phyloP scores from a whole-genome alignment of 129 eudicot species.

The Ambrosia trifida region DNA sequence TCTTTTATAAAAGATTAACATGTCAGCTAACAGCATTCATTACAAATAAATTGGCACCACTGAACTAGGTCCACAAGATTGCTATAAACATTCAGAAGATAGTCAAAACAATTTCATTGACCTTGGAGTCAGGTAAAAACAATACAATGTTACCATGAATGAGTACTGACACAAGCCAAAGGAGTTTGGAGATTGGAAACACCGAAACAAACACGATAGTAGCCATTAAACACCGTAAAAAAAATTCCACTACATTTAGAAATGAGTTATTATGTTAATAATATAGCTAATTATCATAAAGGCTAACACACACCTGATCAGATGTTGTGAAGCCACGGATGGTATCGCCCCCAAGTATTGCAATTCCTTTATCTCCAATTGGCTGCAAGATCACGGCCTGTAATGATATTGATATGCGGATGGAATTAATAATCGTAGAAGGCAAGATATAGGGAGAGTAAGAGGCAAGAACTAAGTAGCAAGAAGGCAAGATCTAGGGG shows the following conservation, averaged over 20 bases:
- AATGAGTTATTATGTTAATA: background rate
- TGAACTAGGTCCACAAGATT: conserved; percentile 14
- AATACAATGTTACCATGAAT: background rate
- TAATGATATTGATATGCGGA: conserved; percentile 18
- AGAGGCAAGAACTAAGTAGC: too few relatives aligned
- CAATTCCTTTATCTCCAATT: conserved; percentile 84
- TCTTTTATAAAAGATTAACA: background rate
- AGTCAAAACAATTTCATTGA: background rate
- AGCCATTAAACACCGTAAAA: conserved; percentile 4
- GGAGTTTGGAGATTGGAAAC: background rate
- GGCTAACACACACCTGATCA: conserved; percentile 68
- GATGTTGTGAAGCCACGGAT: conserved; percentile 95
- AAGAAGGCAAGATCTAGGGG: too few relatives aligned
- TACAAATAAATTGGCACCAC: background rate
- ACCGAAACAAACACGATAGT: background rate
- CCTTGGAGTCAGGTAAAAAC: conserved; percentile 4
- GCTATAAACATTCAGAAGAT: background rate
- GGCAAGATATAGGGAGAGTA: too few relatives aligned
- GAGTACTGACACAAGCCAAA: background rate
- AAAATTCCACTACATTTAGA: background rate
- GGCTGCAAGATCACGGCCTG: conserved; percentile 98
- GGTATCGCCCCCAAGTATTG: conserved; percentile 88
- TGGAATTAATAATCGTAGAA: background rate
- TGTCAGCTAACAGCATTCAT: background rate
- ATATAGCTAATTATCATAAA: conserved; percentile 16